Evolutionary conservation across 768 basidiomycete species (phyloP).

Genomic region (Ramaria sp.): DNA sequence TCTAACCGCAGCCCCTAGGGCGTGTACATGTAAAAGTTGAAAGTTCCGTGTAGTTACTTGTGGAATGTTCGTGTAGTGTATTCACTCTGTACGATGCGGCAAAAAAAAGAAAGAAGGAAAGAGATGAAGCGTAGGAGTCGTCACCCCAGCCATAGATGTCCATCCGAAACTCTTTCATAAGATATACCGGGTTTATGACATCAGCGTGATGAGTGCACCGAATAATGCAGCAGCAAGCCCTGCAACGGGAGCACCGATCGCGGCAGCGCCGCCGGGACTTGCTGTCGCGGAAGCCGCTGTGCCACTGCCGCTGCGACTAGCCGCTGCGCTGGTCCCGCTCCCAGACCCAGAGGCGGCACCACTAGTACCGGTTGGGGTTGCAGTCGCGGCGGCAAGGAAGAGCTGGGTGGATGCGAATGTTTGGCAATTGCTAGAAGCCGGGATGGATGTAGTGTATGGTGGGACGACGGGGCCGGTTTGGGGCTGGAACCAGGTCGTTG

Average conservation of each 20-base stretch:
- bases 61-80: too few species aligned
- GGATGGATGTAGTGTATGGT: conserved; percentile 6
- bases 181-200: neutral
- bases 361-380: neutral
- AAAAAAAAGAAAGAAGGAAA: too few species aligned
- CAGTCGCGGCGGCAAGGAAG: conserved; percentile 5
- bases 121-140: too few species aligned
- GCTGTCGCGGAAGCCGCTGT: neutral
- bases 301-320: neutral
- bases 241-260: neutral
- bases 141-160: too few species aligned
- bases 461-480: neutral
- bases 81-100: too few species aligned
- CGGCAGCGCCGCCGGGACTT: neutral
- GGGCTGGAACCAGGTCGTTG: conserved; percentile 10
- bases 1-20: too few species aligned
- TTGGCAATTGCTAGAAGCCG: conserved; percentile 10
- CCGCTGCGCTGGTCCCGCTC: neutral
- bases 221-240: neutral
- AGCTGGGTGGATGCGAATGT: conserved; percentile 9
- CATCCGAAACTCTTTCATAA: too few species aligned
- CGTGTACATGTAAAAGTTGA: too few species aligned
- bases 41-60: too few species aligned
- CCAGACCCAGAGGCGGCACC: neutral
- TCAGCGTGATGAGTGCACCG: neutral